A percentile compares a stretch with the other conserved stretches of the same genome.
These are phyloP conservation scores for Penicillium sp. DNA, from an alignment of 2,329 filamentous ascomycete species.

Conservation along the genomic window DNA sequence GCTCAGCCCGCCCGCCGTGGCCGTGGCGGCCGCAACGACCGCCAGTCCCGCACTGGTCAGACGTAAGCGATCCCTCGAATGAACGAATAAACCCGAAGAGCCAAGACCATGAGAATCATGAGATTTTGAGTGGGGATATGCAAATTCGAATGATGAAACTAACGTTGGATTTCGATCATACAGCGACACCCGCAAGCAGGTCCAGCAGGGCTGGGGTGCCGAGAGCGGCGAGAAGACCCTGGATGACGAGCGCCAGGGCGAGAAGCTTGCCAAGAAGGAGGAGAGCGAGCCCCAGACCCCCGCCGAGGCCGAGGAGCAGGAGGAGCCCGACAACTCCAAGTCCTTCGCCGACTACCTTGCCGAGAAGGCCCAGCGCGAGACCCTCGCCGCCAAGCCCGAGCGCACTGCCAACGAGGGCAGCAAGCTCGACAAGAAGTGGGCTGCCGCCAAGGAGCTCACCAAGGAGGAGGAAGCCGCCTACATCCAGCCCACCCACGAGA, in stretches of 20 bases:
- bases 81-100: conserved; percentile 1
- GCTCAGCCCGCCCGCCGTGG: conserved; percentile 43
- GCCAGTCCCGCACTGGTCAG: conserved; percentile 60
- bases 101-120: neutral
- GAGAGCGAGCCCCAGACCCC: conserved; percentile 65
- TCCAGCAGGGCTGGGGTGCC: conserved; percentile 84
- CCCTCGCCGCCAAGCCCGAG: conserved; percentile 62
- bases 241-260: conserved; percentile 87
- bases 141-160: conserved; percentile 12
- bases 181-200: conserved; percentile 46
- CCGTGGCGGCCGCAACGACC: conserved; percentile 48
- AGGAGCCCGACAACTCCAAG: conserved; percentile 82
- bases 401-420: conserved; percentile 91
- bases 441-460: conserved; percentile 67
- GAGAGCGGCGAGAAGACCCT: conserved; percentile 77
- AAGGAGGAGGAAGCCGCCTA: conserved; percentile 65
- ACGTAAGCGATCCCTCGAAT: conserved; percentile 46
- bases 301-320: conserved; percentile 47
- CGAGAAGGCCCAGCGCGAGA: conserved; percentile 68
- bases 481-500: conserved; percentile 70
- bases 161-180: conserved; percentile 13
- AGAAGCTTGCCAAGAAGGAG: conserved; percentile 82
- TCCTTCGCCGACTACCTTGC: conserved; percentile 87
- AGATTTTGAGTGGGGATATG: neutral
- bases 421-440: conserved; percentile 90